Evolutionary conservation across 2,329 filamentous ascomycete species (phyloP).

Genomic region (Fusarium citri): DNA sequence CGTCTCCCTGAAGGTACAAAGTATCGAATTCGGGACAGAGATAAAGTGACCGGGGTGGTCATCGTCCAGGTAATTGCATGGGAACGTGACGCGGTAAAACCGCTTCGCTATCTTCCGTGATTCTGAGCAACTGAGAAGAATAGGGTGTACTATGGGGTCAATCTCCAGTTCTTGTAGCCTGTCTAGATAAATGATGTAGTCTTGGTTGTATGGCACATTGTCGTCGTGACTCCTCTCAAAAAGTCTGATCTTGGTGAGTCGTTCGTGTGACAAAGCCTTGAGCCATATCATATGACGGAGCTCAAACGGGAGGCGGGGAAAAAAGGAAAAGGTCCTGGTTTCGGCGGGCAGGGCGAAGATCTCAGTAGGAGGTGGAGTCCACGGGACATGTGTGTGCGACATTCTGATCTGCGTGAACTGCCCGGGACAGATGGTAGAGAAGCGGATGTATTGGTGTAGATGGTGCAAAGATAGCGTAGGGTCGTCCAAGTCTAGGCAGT

Average conservation of each 20-base stretch:
- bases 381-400: neutral
- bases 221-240: fast-evolving
- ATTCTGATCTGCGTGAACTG: neutral
- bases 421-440: neutral
- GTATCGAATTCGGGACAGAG: neutral
- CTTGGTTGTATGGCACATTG: too few species aligned
- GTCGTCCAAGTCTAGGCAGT: too few species aligned
- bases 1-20: fast-evolving
- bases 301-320: neutral
- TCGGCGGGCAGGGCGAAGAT: neutral
- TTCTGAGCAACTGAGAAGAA: neutral
- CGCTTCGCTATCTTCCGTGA: neutral
- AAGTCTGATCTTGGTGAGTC: neutral
- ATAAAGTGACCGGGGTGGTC: neutral
- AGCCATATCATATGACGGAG: neutral
- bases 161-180: neutral
- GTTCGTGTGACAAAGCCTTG: neutral
- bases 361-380: neutral
- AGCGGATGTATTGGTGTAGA: too few species aligned
- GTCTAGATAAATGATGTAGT: too few species aligned
- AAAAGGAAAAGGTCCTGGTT: neutral
- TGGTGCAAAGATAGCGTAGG: fast-evolving
- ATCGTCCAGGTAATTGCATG: fast-evolving
- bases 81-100: neutral
- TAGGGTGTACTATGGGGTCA: neutral